Evolutionary conservation across 352 stramenopile species (phyloP).

Genomic region (Pythium guiyangense): DNA sequence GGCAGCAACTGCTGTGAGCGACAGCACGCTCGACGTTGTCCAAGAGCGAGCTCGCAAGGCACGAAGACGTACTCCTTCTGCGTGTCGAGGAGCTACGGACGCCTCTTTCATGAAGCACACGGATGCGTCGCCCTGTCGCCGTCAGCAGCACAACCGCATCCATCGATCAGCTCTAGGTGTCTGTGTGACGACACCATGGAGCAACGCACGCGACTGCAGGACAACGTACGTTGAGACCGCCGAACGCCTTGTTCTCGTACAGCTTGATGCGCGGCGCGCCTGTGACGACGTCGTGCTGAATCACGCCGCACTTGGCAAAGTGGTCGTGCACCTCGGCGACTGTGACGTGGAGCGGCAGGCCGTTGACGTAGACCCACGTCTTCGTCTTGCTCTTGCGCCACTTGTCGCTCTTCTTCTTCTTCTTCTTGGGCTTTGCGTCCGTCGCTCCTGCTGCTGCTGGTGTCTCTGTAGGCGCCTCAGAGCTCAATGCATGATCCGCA

Average conservation of each 20-base stretch:
- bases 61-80: conserved; percentile 57
- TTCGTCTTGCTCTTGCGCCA: conserved; percentile 84
- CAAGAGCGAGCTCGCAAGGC: background rate
- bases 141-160: background rate
- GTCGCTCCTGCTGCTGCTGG: background rate
- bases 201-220: background rate
- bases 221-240: conserved; percentile 84
- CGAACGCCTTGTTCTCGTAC: conserved; percentile 87
- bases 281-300: conserved; percentile 92
- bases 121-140: conserved; percentile 85
- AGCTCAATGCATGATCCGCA: background rate
- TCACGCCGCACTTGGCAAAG: conserved; percentile 93
- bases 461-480: background rate
- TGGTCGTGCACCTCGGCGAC: conserved; percentile 91
- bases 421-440: conserved; percentile 48
- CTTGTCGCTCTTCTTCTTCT: conserved; percentile 79
- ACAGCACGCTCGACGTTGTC: background rate
- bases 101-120: conserved; percentile 96
- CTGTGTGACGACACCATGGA: too few species aligned
- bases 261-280: conserved; percentile 95
- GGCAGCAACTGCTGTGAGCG: background rate
- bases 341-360: conserved; percentile 90
- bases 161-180: background rate
- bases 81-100: conserved; percentile 87
- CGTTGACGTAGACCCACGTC: conserved; percentile 96